Percentiles rank a stretch among this genome's conserved stretches.
These are phyloP conservation scores for Salix dunnii DNA, from an alignment of 345 rosid species.

Conservation along the genomic window DNA sequence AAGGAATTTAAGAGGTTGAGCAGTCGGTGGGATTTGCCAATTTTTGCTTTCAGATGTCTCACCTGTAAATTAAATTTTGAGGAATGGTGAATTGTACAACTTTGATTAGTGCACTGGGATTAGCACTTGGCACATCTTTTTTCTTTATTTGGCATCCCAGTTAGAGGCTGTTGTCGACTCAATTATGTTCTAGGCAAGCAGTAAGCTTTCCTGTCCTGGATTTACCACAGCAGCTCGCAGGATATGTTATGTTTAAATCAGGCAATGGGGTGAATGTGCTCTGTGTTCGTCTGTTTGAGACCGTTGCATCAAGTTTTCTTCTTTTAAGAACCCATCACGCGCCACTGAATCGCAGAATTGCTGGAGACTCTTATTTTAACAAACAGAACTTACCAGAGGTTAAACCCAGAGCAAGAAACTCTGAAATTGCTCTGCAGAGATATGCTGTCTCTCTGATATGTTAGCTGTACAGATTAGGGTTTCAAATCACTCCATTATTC, in stretches of 20 bases:
- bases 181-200: background rate
- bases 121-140: background rate
- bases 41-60: conserved; percentile 34
- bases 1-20: conserved; percentile 30
- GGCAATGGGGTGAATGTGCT: too few species aligned
- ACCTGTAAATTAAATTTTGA: conserved; percentile 46
- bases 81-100: conserved; percentile 21
- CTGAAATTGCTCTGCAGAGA: background rate
- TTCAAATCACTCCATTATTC: too few species aligned
- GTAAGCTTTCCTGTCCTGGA: background rate
- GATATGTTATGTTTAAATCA: too few species aligned
- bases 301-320: background rate
- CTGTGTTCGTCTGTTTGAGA: background rate
- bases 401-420: background rate
- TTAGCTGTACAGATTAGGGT: too few species aligned
- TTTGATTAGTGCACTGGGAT: conserved; percentile 30
- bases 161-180: background rate
- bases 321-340: background rate
- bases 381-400: background rate
- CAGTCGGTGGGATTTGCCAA: conserved; percentile 26
- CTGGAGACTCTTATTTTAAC: background rate
- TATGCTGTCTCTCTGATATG: too few species aligned
- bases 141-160: background rate
- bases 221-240: background rate
- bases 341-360: background rate